Base-by-base conservation (phyloP, 768 basidiomycete species). In the Chalciporus sphaerocephalus region DNA sequence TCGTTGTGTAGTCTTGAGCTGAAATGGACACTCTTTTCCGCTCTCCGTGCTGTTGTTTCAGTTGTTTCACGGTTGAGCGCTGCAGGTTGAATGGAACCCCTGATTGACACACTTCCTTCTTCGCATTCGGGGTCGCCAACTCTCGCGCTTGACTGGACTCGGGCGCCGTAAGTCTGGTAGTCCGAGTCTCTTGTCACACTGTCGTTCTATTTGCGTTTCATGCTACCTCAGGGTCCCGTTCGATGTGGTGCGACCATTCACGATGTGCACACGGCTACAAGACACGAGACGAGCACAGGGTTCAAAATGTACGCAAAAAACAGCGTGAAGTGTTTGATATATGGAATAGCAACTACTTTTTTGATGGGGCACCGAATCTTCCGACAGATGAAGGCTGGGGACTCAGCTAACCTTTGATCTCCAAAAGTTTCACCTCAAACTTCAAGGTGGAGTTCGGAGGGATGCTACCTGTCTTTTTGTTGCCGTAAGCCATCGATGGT, bases 391-490 rank as follows among this genome's bases (percentile, higher is more conserved):
- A 36, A n/a, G n/a, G n/a, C 46, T 38, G 50, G 48, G 55, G 58
- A 50, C 38, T 48, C 23, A 21, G 27, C 8, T 23, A 32, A 28
- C 24, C 40, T 33, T 83, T 83, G 69, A 87, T 78, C 52, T 73
- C 74, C 53, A 86, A 54, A 22, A 87, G 76, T 62, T 87, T 88
- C 59, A 84, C 80, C 72, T 87, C 92, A 59, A 95, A 95, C 50
- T 71, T 73, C 41, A 95, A 74, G 13, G 87, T 92, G 6, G 92
- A 83, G 65, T 87, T 87, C 32, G 80, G 58, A 41, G 92, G 92
- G 45, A 95, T 93, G 9, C 63, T 75, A 2, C 50, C 51, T 6
- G 67, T 68, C 58, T 83, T 83, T 58, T 69, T 73, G 52, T 70
- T 76, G 35, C 94, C 95, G 51, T 87, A 89, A 16, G 64, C 86